Conservation (phyloP, 441 rosid species). For the Brassica hybrid region DNA sequence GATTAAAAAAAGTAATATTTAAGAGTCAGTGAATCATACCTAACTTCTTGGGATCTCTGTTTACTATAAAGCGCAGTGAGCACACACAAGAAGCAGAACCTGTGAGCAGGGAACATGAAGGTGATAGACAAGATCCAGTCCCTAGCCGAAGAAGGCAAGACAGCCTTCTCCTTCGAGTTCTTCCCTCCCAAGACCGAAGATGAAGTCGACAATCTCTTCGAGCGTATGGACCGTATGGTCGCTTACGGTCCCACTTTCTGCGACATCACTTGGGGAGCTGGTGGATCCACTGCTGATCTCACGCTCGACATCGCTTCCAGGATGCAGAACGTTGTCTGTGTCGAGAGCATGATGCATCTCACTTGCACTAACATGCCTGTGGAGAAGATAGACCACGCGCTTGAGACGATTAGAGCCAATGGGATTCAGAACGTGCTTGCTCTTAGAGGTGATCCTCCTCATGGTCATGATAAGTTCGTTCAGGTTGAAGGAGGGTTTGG, state of each 20-base stretch:
- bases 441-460: conserved; percentile 93
- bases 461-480: conserved; percentile 90
- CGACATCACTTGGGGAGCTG: conserved; percentile 99
- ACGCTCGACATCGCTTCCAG: conserved; percentile 81
- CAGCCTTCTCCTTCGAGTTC: conserved; percentile 89
- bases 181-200: conserved; percentile 95
- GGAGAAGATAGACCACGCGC: conserved; percentile 86
- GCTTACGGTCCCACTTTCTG: conserved; percentile 82
- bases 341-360: conserved; percentile 96
- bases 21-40: background rate
- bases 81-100: background rate
- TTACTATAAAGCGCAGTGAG: conserved; percentile 38
- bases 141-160: conserved; percentile 44
- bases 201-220: conserved; percentile 92
- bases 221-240: conserved; percentile 94
- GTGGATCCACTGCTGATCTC: conserved; percentile 91
- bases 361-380: conserved; percentile 96
- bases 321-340: conserved; percentile 94
- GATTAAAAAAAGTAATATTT: background rate
- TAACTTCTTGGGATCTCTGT: conserved; percentile 11
- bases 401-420: conserved; percentile 67
- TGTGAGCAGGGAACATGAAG: conserved; percentile 56
- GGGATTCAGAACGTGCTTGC: conserved; percentile 97
- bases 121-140: conserved; percentile 76
- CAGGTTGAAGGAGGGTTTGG: conserved; percentile 86